Evolutionary conservation across 2,329 filamentous ascomycete genomes (phyloP).

Genomic region (Plectosphaerella cucumerina): DNA sequence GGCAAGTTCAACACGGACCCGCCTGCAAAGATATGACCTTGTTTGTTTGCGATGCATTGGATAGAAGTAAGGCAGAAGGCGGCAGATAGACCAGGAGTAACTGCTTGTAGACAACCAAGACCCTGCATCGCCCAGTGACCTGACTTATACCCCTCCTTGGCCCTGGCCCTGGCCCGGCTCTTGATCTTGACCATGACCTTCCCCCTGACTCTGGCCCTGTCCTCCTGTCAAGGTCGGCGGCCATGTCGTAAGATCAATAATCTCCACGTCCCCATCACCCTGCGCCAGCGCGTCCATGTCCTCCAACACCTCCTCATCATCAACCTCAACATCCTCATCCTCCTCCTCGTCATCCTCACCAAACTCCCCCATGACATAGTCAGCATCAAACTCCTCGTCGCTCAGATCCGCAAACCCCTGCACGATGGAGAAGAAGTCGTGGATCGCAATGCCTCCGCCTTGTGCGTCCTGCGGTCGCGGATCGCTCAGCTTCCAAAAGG

Average conservation of each 20-base stretch:
- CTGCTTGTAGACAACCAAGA: too few relatives aligned
- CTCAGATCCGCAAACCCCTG: constrained; percentile 17
- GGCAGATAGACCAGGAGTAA: too few relatives aligned
- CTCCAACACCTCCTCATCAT: constrained; percentile 16
- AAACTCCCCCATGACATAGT: constrained; percentile 13
- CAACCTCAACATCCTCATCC: constrained; percentile 19
- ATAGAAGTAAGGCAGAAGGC: too few relatives aligned
- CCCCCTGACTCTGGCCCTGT: too few relatives aligned
- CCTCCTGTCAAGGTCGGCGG: not conserved
- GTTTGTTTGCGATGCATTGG: not conserved
- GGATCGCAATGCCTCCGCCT: constrained; percentile 8
- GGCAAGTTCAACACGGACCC: constrained; percentile 60
- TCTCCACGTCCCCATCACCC: constrained; percentile 7
- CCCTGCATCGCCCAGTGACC: too few relatives aligned
- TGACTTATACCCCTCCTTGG: too few relatives aligned
- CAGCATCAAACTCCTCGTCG: constrained; percentile 17
- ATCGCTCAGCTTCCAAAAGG: constrained; percentile 64
- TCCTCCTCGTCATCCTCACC: constrained; percentile 25
- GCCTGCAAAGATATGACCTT: not conserved
- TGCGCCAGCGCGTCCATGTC: constrained; percentile 18
- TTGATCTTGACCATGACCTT: too few relatives aligned
- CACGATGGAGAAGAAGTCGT: constrained; percentile 15
- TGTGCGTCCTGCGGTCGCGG: constrained; percentile 22
- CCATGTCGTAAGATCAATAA: constrained; percentile 6
- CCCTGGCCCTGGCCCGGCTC: too few relatives aligned